Base-by-base conservation (phyloP, 2,329 filamentous ascomycete species). In the Sordariomycetes sp. region DNA sequence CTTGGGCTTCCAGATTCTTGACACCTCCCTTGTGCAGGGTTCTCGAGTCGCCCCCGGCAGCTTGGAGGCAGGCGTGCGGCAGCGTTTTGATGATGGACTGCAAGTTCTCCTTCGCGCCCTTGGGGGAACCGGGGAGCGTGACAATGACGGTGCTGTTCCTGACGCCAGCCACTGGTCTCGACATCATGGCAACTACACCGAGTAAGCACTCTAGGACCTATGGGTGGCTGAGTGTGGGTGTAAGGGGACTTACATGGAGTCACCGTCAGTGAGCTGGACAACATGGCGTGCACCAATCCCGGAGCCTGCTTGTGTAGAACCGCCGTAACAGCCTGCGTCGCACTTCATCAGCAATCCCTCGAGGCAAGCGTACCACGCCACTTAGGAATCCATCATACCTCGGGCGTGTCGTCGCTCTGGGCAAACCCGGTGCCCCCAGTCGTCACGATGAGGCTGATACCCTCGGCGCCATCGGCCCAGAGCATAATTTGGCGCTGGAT, bases 341-440 rank as follows among this genome's bases (percentile, higher is more conserved):
- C n/a, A n/a, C 39, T 6, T 28, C n/a, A 22, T 20, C 5, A 50
- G 35, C 24, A 20, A 7, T 5, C 42, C 17, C 20, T 20, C 42
- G 13, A 48, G n/a, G n/a, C 17, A 32, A 64, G 55, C 65, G 53
- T 20, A 15, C 25, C 39, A 36, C 42, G 22, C 17, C 20, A 28
- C 17, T 20, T 17, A 13, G 28, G 12, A 32, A 10, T 10, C 24
- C 1, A 42, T 35, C 61, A 62, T 68, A 91, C 89, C 79, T 97
- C 94, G 2, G 94, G 94, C 0, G 94, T 99, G 50, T 80, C 76
- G 73, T 99, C 94, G 57, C 86, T 81, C 12, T 84, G 76, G 8
- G 94, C 87, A 70, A 99, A 99, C 0, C 94, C 94, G 1, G 94
- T 99, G 2, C 94, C 94, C 24, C 94, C 94, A 7, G 90, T 96